phyloP scores from a whole-genome alignment of 352 stramenopile species.

The Pseudoperonospora humuli region DNA sequence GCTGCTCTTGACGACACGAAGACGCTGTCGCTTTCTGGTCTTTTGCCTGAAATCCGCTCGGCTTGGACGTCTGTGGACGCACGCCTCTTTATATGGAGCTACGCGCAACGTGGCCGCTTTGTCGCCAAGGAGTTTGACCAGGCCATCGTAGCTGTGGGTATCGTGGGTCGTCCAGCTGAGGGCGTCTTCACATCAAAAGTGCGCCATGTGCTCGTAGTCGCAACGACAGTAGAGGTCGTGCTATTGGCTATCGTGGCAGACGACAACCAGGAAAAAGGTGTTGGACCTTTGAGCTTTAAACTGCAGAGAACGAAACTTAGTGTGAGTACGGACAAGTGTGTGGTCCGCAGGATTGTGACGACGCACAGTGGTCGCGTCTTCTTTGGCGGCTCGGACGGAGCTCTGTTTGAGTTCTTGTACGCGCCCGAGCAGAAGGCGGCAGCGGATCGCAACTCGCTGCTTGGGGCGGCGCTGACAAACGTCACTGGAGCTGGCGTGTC shows the following conservation, averaged over 20 bases:
- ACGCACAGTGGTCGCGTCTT: conserved; percentile 90
- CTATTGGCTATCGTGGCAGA: conserved; percentile 83
- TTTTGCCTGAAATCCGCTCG: conserved; percentile 86
- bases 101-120: conserved; percentile 71
- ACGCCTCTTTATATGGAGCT: conserved; percentile 93
- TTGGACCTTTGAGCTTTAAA: conserved; percentile 21
- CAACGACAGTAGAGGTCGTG: conserved; percentile 92
- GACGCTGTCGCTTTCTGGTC: conserved; percentile 82
- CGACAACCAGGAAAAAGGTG: conserved; percentile 7
- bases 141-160: conserved; percentile 87
- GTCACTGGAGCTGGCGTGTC: conserved; percentile 30
- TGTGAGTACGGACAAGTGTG: conserved; percentile 90
- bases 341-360: conserved; percentile 86
- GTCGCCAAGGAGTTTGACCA: conserved; percentile 88
- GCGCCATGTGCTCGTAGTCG: conserved; percentile 91
- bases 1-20: conserved; percentile 61
- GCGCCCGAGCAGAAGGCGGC: conserved; percentile 33
- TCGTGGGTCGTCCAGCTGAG: conserved; percentile 74
- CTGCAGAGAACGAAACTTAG: conserved; percentile 84
- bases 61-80: conserved; percentile 95
- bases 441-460: conserved; percentile 24
- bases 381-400: conserved; percentile 93
- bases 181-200: conserved; percentile 92
- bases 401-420: conserved; percentile 91
- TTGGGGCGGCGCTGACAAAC: conserved; percentile 20